A percentile compares a stretch with the other conserved stretches of the same genome.
Evolutionary conservation across 768 basidiomycete genomes (phyloP).

Genomic region (Pholiota microspora): DNA sequence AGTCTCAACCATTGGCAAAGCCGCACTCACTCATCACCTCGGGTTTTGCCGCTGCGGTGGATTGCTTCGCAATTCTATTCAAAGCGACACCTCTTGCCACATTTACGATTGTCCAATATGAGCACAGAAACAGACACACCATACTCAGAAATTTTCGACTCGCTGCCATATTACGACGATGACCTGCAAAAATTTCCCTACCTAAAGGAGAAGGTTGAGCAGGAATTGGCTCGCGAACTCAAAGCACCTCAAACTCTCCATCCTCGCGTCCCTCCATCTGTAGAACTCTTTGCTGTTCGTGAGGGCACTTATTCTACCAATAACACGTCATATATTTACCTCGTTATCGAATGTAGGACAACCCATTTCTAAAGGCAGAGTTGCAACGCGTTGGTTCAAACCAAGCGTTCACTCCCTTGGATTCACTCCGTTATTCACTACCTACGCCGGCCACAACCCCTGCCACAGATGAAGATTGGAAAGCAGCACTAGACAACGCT

Average conservation of each 20-base stretch:
- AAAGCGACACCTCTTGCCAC: not conserved
- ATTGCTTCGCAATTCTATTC: constrained; percentile 4
- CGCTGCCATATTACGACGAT: constrained; percentile 93
- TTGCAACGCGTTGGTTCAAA: constrained; percentile 71
- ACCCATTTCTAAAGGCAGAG: constrained; percentile 70
- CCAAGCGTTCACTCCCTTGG: constrained; percentile 63
- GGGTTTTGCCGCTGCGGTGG: constrained; percentile 33
- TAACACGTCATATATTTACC: not conserved
- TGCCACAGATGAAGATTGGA: constrained; percentile 77
- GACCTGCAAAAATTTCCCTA: constrained; percentile 77
- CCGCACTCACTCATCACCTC: constrained; percentile 21
- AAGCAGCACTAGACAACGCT: constrained; percentile 69
- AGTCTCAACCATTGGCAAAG: constrained; percentile 12
- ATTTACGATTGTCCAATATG: constrained; percentile 12
- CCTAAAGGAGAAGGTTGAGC: constrained; percentile 73
- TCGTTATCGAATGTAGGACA: constrained; percentile 42
- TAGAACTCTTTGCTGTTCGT: constrained; percentile 71
- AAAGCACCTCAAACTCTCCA: constrained; percentile 64
- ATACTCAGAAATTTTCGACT: constrained; percentile 60
- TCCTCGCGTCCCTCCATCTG: constrained; percentile 65
- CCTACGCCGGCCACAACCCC: constrained; percentile 63
- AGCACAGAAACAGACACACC: constrained; percentile 17
- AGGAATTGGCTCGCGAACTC: constrained; percentile 67
- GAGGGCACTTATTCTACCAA: constrained; percentile 22
- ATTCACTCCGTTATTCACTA: constrained; percentile 71